Percentiles rank a stretch among this genome's conserved stretches.
Evolutionary conservation across 2,329 filamentous ascomycete genomes (phyloP).

Genomic region (Apiospora malaysiana): DNA sequence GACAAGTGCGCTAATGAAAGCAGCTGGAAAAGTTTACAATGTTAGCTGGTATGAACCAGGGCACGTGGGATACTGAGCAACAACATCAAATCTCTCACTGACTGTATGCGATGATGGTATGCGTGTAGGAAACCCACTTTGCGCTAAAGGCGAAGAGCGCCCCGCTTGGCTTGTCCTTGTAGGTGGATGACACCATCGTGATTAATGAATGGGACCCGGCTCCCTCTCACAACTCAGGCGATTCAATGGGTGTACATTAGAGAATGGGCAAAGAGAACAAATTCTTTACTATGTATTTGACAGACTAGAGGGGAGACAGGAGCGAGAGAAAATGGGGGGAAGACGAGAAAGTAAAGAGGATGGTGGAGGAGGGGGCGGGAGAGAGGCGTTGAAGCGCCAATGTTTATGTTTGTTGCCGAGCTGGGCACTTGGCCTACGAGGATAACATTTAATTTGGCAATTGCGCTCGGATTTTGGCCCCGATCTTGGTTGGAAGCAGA

Average conservation of each 20-base stretch:
- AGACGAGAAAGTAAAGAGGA: background rate
- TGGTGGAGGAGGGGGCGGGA: background rate
- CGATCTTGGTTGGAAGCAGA: background rate
- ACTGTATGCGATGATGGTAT: slow-evolving; percentile 86
- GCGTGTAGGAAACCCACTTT: slow-evolving; percentile 87
- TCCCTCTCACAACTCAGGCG: slow-evolving; percentile 16
- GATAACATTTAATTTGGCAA: slow-evolving; percentile 9
- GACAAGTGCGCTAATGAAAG: slow-evolving; percentile 85
- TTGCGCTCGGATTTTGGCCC: slow-evolving; percentile 4
- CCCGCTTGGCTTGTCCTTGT: slow-evolving; percentile 70
- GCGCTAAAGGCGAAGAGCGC: slow-evolving; percentile 74
- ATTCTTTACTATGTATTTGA: background rate
- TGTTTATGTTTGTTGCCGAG: background rate
- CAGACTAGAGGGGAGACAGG: slow-evolving; percentile 2
- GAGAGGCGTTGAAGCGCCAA: background rate
- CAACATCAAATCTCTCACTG: slow-evolving; percentile 39
- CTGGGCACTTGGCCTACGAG: background rate
- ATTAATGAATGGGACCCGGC: slow-evolving; percentile 4
- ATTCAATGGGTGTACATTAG: background rate
- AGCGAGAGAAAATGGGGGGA: slow-evolving; percentile 17
- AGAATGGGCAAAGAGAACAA: background rate
- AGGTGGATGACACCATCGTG: slow-evolving; percentile 52
- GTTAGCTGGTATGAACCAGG: background rate
- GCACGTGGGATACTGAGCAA: slow-evolving; percentile 22
- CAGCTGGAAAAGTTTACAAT: slow-evolving; percentile 54